Evolutionary conservation across 2,329 filamentous ascomycete genomes (phyloP).

Genomic region (Fusarium circinatum): DNA sequence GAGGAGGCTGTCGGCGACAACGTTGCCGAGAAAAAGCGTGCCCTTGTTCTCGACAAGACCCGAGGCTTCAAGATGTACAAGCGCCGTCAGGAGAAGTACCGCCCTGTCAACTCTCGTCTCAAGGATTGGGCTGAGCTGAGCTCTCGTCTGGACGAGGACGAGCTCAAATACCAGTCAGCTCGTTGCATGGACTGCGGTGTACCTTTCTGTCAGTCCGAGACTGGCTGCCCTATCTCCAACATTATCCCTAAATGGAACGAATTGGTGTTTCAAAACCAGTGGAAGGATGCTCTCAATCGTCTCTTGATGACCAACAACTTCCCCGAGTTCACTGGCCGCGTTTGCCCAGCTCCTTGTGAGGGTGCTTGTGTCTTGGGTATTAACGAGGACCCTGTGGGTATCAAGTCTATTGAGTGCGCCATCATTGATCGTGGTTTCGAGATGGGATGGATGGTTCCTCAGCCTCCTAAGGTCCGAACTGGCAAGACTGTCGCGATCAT

Average conservation of each 20-base stretch:
- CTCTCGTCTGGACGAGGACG: conserved; percentile 87
- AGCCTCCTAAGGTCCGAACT: conserved; percentile 79
- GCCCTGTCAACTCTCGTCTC: conserved; percentile 81
- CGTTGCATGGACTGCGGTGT: conserved; percentile 99
- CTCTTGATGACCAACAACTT: conserved; percentile 98
- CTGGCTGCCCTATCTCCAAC: conserved; percentile 94
- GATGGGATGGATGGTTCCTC: conserved; percentile 96
- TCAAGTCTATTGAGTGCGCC: conserved; percentile 98
- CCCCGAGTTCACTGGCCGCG: conserved; percentile 96
- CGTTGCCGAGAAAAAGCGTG: conserved; percentile 87
- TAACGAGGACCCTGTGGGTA: conserved; percentile 95
- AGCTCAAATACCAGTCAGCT: conserved; percentile 95
- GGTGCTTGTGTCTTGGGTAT: conserved; percentile 96
- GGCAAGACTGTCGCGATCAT: conserved; percentile 91
- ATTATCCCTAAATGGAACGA: conserved; percentile 99
- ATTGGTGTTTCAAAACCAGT: conserved; percentile 78
- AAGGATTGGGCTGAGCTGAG: conserved; percentile 96
- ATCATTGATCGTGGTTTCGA: conserved; percentile 98
- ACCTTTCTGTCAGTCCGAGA: conserved; percentile 96
- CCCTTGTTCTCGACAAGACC: conserved; percentile 96
- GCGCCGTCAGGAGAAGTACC: conserved; percentile 92
- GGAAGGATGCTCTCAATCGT: conserved; percentile 91
- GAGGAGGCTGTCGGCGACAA: conserved; percentile 90
- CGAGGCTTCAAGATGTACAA: conserved; percentile 98
- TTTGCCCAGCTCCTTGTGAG: conserved; percentile 96